Percentiles rank a stretch among this genome's conserved stretches.
These are phyloP conservation scores for Monoraphidium neglectum DNA, from an alignment of 139 green algal genomes.

Conservation along the genomic window DNA sequence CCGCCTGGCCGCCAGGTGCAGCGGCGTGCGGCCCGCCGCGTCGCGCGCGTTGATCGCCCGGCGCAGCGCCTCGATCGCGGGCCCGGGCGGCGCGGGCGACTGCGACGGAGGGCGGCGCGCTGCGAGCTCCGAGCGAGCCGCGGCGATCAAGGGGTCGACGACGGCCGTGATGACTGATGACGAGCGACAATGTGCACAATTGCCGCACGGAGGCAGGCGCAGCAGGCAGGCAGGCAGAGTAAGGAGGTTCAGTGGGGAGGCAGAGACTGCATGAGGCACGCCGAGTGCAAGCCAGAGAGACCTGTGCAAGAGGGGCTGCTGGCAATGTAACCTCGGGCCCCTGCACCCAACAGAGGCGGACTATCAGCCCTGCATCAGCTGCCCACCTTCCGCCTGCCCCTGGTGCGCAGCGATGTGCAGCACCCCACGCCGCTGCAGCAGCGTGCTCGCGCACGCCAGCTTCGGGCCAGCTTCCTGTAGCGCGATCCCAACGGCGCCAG, in stretches of 20 bases:
- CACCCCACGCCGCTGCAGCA: conserved; percentile 20
- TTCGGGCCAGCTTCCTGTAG: background rate
- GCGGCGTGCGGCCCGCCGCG: conserved; percentile 17
- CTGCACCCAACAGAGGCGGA: too few species aligned
- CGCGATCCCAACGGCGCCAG: too few species aligned
- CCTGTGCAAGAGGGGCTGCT: too few species aligned
- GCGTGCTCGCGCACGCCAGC: conserved; percentile 7
- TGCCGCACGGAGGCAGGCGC: too few species aligned
- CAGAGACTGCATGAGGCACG: too few species aligned
- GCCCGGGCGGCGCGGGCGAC: background rate
- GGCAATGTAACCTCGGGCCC: too few species aligned
- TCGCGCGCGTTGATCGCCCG: conserved; percentile 23
- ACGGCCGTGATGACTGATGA: background rate
- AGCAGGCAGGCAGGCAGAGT: too few species aligned
- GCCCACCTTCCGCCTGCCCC: conserved; percentile 21
- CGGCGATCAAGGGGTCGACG: background rate
- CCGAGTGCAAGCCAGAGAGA: too few species aligned
- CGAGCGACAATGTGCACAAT: background rate
- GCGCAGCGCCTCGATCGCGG: conserved; percentile 9
- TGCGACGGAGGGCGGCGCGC: background rate
- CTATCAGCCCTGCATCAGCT: too few species aligned
- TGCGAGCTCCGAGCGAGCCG: background rate
- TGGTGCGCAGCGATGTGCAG: conserved; percentile 29
- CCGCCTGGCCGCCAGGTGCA: conserved; percentile 33
- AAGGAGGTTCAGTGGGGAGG: too few species aligned